phyloP scores from a whole-genome alignment of 2,329 filamentous ascomycete genomes.

The Aspergillus proliferans region DNA sequence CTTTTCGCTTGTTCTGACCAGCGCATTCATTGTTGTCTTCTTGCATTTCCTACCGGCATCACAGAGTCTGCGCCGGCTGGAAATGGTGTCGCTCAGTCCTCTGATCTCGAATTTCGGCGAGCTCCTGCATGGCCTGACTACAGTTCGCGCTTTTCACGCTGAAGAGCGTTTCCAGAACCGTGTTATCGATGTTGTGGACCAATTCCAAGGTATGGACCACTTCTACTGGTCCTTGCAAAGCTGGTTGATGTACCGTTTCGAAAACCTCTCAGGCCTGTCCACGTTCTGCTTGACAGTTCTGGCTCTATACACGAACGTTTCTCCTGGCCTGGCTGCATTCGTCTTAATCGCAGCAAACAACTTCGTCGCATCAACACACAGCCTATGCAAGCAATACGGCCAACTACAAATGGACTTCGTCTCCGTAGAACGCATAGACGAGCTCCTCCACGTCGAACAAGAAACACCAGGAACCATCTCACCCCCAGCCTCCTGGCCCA shows the following conservation, averaged over 20 bases:
- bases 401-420: constrained; percentile 89
- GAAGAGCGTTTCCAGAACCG: constrained; percentile 72
- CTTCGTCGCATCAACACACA: constrained; percentile 63
- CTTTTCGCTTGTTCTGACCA: constrained; percentile 63
- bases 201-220: constrained; percentile 91
- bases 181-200: constrained; percentile 74
- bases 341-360: constrained; percentile 64
- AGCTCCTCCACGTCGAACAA: constrained; percentile 71
- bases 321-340: constrained; percentile 75
- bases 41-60: constrained; percentile 72
- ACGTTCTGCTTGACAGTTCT: constrained; percentile 68
- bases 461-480: constrained; percentile 61
- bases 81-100: constrained; percentile 84
- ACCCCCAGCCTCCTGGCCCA: constrained; percentile 73
- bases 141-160: constrained; percentile 75
- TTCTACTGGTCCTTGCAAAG: constrained; percentile 88
- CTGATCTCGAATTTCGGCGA: constrained; percentile 91
- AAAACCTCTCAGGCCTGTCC: constrained; percentile 63
- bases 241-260: constrained; percentile 78
- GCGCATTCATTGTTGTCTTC: constrained; percentile 68
- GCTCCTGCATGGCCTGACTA: constrained; percentile 76
- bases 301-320: constrained; percentile 67
- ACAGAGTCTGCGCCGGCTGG: constrained; percentile 72
- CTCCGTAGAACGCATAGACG: constrained; percentile 78
- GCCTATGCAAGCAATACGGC: constrained; percentile 72